Base-by-base conservation (phyloP, 2,329 filamentous ascomycete genomes). In the Oidium heveae region DNA sequence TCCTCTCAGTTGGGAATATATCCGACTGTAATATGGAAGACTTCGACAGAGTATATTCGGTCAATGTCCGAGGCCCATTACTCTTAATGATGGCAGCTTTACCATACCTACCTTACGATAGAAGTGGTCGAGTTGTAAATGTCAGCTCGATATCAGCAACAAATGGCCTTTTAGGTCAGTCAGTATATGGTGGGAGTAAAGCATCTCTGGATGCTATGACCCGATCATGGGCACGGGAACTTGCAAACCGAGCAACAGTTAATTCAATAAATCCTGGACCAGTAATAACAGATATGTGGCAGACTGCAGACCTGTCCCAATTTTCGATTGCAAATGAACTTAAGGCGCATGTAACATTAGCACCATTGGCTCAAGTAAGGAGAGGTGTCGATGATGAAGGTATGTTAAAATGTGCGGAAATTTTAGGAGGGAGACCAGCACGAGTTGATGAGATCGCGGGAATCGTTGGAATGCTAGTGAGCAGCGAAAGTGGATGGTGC, bases 21-120 rank as follows among this genome's bases (percentile, higher is more conserved):
- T 73, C 76, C 53, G 75, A 83, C 32, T 75, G 86, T 58, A 75
- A 74, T 4, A 64, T 72, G 6, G 72, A 72, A 13, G 75, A 87
- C 62, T 93, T 88, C 68, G 73, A 79, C 46, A 70, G 74, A 60
- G 79, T 82, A 55, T 93, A 86, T 70, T 75, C 76, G 55, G 74
- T 91, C 68, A 94, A 94, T 63, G 86, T 93, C 22, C 75, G 86
- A 10, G 86, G 84, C 0, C 86, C 86, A 0, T 68, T 94, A 22
- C 74, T 94, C 1, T 72, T 94, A 15, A 76, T 84, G 28, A 81
- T 94, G 67, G 83, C 83, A 5, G 76, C 77, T 0, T 68, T 79
- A 34, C 81, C 79, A 0, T 80, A 82, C 67, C 73, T 94, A 4
- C 86, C 77, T 1, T 68, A 66, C 55, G 83, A 85, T 68, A 80